Conservation (phyloP, 345 rosid species). For the Gossypium raimondii region DNA sequence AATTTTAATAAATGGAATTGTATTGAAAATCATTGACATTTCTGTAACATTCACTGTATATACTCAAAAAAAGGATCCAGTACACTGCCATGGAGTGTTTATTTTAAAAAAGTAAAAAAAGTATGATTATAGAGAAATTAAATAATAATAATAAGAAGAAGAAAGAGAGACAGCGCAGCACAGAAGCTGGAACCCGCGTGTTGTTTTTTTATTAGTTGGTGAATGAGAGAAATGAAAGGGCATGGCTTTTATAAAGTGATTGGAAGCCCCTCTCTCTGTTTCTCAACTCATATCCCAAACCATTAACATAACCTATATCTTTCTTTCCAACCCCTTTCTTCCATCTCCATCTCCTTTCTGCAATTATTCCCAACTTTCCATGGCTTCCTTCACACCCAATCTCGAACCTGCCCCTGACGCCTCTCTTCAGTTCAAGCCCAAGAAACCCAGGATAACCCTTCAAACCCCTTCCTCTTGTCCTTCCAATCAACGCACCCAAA, state of each 20-base stretch:
- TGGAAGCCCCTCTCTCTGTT: not conserved
- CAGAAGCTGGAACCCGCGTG: conserved; percentile 4
- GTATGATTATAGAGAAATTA: no score
- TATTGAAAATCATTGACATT: no score
- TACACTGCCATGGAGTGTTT: no score
- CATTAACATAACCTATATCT: not conserved
- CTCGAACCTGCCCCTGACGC: conserved; percentile 26
- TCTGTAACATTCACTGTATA: no score
- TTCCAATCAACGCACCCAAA: conserved; percentile 19
- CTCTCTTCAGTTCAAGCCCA: conserved; percentile 37
- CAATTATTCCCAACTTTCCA: not conserved
- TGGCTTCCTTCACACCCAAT: conserved; percentile 29
- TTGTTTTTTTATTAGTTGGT: not conserved
- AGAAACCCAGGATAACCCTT: conserved; percentile 43
- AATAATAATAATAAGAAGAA: not conserved
- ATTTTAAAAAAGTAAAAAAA: no score
- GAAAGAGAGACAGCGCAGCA: not conserved
- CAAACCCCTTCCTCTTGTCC: not conserved
- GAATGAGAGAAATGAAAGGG: not conserved
- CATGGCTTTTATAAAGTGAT: not conserved
- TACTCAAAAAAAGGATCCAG: no score
- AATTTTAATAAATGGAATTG: no score
- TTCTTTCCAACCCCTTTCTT: not conserved
- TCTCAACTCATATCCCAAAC: not conserved
- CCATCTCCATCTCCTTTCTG: not conserved